Percentiles rank a stretch among this genome's conserved stretches.
These are phyloP conservation scores for Lepraria neglecta DNA, from an alignment of 495 filamentous ascomycete species.

Conservation along the genomic window DNA sequence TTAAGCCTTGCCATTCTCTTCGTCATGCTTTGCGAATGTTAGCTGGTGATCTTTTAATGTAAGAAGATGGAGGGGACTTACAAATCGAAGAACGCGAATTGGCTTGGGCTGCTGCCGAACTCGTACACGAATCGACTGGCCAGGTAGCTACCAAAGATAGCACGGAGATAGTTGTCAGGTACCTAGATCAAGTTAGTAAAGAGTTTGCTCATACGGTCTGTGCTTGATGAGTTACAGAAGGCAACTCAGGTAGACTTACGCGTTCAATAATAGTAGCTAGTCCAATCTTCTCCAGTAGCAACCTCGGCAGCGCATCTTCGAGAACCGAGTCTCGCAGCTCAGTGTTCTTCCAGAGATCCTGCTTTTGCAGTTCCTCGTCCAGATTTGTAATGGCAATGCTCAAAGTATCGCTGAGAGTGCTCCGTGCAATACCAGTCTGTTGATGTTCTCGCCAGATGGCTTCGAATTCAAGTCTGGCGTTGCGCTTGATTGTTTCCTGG, in stretches of 20 bases:
- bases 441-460: slow-evolving; percentile 94
- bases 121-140: slow-evolving; percentile 94
- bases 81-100: slow-evolving; percentile 99
- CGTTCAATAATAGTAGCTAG: slow-evolving; percentile 77
- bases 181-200: slow-evolving; percentile 49
- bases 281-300: slow-evolving; percentile 83
- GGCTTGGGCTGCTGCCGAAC: slow-evolving; percentile 84
- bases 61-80: slow-evolving; percentile 44
- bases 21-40: slow-evolving; percentile 45
- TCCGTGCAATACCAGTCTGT: slow-evolving; percentile 68
- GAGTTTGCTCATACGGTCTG: no score
- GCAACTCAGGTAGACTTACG: slow-evolving; percentile 39
- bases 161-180: slow-evolving; percentile 83
- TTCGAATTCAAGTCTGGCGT: slow-evolving; percentile 90
- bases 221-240: background rate
- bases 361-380: slow-evolving; percentile 90
- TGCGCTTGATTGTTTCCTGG: slow-evolving; percentile 79
- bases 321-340: slow-evolving; percentile 71
- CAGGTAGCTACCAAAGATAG: slow-evolving; percentile 93
- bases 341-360: slow-evolving; percentile 83
- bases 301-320: slow-evolving; percentile 74
- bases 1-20: slow-evolving; percentile 39
- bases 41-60: slow-evolving; percentile 13
- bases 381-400: slow-evolving; percentile 87
- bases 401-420: slow-evolving; percentile 80